phyloP scores from a whole-genome alignment of 176 grass and related monocot species.

The Aechmea fasciata region DNA sequence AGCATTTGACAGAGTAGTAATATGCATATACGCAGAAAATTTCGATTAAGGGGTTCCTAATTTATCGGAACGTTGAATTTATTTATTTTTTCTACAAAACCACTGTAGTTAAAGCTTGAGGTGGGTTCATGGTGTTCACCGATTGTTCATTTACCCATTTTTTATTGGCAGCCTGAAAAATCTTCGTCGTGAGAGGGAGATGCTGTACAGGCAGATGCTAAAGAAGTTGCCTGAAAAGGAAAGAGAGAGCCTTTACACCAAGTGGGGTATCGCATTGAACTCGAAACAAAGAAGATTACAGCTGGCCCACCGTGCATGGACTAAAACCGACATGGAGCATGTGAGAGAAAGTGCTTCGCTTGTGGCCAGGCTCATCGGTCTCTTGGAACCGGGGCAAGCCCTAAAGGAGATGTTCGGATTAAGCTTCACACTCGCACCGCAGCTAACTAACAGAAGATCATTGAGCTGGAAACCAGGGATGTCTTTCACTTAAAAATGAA shows the following conservation, averaged over 20 bases:
- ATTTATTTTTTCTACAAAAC: neutral
- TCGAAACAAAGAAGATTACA: constrained; percentile 74
- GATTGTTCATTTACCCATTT: neutral
- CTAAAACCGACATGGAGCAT: constrained; percentile 54
- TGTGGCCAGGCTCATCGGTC: constrained; percentile 51
- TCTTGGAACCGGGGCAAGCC: constrained; percentile 41
- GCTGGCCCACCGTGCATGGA: constrained; percentile 57
- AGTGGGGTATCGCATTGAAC: constrained; percentile 58
- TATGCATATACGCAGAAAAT: too few species aligned
- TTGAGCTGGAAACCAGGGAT: constrained; percentile 40
- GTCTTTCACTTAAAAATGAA: constrained; percentile 11
- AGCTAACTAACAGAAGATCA: constrained; percentile 32
- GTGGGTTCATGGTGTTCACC: neutral
- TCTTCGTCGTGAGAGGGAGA: constrained; percentile 67
- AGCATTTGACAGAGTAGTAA: too few species aligned
- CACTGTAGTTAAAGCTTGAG: neutral
- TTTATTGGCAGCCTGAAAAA: constrained; percentile 43
- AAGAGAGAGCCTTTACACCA: constrained; percentile 55
- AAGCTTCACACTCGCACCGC: constrained; percentile 50
- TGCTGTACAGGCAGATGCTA: constrained; percentile 71
- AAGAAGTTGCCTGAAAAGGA: constrained; percentile 41
- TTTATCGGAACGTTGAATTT: too few species aligned
- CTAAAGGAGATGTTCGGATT: constrained; percentile 89
- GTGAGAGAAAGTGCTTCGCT: constrained; percentile 60
- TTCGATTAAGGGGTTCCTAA: too few species aligned